Evolutionary conservation across 371 early-diverging fungal genomes (phyloP).

Genomic region (Quaeritorhiza haematococci): DNA sequence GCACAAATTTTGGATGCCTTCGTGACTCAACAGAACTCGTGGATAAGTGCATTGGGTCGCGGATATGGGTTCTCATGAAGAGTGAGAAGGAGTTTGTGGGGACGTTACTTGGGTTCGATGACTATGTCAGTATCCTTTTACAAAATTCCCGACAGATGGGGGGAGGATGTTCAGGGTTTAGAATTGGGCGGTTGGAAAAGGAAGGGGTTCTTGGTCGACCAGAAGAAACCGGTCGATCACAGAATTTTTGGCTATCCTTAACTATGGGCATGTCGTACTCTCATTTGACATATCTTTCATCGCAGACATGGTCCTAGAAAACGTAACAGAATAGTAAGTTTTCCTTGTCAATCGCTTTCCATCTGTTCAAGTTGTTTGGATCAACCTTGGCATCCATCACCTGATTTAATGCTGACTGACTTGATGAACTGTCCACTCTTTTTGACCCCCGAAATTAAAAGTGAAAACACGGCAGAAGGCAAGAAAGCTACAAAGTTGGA

Average conservation of each 20-base stretch:
- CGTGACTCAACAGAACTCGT: slow-evolving; percentile 87
- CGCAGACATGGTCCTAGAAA: slow-evolving; percentile 91
- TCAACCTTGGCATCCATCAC: too few relatives aligned
- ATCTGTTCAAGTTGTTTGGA: neutral
- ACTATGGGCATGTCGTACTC: too few relatives aligned
- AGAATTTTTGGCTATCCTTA: too few relatives aligned
- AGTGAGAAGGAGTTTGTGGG: slow-evolving; percentile 92
- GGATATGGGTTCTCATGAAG: slow-evolving; percentile 96
- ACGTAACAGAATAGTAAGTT: slow-evolving; percentile 89
- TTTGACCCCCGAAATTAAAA: slow-evolving; percentile 26
- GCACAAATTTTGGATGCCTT: too few relatives aligned
- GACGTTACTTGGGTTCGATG: slow-evolving; percentile 93
- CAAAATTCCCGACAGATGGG: too few relatives aligned
- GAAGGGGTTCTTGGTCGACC: too few relatives aligned
- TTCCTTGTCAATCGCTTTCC: neutral
- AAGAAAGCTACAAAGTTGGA: slow-evolving; percentile 68
- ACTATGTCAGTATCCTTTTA: slow-evolving; percentile 79
- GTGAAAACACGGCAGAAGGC: slow-evolving; percentile 75
- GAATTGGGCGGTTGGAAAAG: too few relatives aligned
- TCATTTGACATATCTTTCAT: too few relatives aligned
- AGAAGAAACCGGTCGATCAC: too few relatives aligned
- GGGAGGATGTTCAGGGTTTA: too few relatives aligned
- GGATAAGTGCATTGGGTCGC: slow-evolving; percentile 95
- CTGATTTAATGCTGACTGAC: too few relatives aligned
- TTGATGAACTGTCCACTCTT: too few relatives aligned